These are phyloP conservation scores for Pleurotus giganteus DNA, from an alignment of 768 basidiomycete genomes.

Conservation along the genomic window DNA sequence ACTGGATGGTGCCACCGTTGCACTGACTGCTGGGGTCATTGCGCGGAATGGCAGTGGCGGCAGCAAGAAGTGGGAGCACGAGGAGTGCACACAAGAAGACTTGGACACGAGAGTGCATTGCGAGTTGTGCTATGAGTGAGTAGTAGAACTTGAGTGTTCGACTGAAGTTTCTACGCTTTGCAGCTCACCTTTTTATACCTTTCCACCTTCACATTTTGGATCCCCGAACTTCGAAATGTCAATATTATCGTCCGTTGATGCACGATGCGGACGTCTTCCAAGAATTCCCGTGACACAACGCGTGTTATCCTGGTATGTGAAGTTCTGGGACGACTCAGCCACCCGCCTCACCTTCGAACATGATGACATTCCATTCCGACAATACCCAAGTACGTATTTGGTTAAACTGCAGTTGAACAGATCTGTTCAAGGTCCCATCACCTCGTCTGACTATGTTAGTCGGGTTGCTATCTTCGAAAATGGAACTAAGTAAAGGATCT, in stretches of 20 bases:
- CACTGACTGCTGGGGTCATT: not conserved
- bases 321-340: too few species aligned
- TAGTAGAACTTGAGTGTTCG: constrained; percentile 8
- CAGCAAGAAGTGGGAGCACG: constrained; percentile 10
- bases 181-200: not conserved
- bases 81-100: not conserved
- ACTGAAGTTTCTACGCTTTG: constrained; percentile 1
- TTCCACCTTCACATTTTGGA: not conserved
- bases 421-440: too few species aligned
- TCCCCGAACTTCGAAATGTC: too few species aligned
- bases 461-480: too few species aligned
- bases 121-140: not conserved
- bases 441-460: too few species aligned
- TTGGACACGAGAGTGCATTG: not conserved
- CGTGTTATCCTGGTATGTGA: too few species aligned
- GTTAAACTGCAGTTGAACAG: too few species aligned
- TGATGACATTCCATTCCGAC: too few species aligned
- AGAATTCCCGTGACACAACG: not conserved
- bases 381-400: too few species aligned
- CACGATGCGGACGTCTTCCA: not conserved
- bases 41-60: constrained; percentile 11
- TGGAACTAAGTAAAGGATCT: too few species aligned
- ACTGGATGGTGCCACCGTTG: constrained; percentile 18
- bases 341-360: too few species aligned
- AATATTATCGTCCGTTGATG: not conserved